phyloP scores from a whole-genome alignment of 495 filamentous ascomycete species.

The Talaromyces proteolyticus region DNA sequence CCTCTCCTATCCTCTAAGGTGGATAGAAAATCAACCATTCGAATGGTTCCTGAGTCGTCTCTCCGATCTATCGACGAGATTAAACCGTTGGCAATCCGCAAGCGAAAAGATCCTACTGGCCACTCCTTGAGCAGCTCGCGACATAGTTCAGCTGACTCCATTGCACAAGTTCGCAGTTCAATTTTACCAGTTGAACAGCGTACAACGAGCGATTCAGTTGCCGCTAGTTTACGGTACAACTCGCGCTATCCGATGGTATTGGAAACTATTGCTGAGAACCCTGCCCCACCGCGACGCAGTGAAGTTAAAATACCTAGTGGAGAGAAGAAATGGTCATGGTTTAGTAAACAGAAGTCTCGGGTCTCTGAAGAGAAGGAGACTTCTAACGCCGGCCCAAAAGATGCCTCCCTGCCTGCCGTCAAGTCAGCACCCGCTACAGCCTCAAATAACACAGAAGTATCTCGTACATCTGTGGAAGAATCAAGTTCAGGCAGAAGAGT shows the following conservation, averaged over 20 bases:
- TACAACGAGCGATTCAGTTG: conserved; percentile 5
- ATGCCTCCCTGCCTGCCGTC: neutral
- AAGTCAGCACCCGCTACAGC: neutral
- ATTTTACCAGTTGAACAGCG: neutral
- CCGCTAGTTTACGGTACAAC: conserved; percentile 4
- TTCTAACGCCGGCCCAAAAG: neutral
- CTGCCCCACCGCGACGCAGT: conserved; percentile 17
- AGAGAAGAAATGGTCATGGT: conserved; percentile 62
- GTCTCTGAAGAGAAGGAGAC: conserved; percentile 9
- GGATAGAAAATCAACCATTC: conserved; percentile 33
- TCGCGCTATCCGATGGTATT: conserved; percentile 4
- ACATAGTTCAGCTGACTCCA: conserved; percentile 4
- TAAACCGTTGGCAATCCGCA: conserved; percentile 49
- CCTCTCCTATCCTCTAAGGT: conserved; percentile 5
- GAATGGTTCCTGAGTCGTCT: conserved; percentile 38
- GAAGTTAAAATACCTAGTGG: conserved; percentile 17
- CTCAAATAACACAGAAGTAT: neutral
- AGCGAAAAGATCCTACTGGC: conserved; percentile 24
- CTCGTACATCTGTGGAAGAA: neutral
- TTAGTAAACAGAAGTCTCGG: conserved; percentile 48
- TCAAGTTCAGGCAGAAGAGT: neutral
- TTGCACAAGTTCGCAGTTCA: conserved; percentile 2
- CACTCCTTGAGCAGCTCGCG: neutral
- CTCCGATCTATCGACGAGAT: conserved; percentile 30
- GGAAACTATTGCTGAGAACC: conserved; percentile 9